A percentile compares a stretch with the other conserved stretches of the same genome.
phyloP scores from a whole-genome alignment of 768 basidiomycete species.

The Russula vinacea region DNA sequence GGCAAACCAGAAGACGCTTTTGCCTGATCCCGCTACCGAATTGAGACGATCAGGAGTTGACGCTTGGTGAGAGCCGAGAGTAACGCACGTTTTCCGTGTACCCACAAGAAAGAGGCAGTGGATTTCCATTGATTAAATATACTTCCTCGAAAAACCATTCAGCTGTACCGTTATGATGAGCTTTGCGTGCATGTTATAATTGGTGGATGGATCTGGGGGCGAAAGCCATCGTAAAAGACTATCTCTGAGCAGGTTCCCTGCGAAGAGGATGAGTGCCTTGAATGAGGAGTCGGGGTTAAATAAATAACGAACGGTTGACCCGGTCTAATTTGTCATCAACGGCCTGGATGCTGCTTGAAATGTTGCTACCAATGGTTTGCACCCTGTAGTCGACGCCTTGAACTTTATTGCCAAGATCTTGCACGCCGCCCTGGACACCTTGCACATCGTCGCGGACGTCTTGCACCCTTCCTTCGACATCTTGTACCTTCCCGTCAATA shows the following conservation, averaged over 20 bases:
- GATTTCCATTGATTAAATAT: background rate
- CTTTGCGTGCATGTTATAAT: background rate
- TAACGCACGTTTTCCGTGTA: constrained; percentile 11
- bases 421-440: background rate
- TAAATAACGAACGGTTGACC: background rate
- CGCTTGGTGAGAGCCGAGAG: background rate
- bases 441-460: background rate
- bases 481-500: background rate
- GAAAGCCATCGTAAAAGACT: constrained; percentile 32
- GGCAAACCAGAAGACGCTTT: constrained; percentile 13
- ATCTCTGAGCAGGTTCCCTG: background rate
- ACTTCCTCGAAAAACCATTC: background rate
- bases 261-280: too few species aligned
- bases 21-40: constrained; percentile 11
- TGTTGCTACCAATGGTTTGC: too few species aligned
- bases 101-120: background rate
- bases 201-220: constrained; percentile 33
- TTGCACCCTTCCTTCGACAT: background rate
- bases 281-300: too few species aligned
- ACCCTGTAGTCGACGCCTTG: too few species aligned
- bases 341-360: too few species aligned
- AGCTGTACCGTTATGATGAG: background rate
- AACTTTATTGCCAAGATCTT: background rate
- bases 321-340: background rate
- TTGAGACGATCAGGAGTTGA: background rate